Base-by-base conservation (phyloP, 2,329 filamentous ascomycete genomes). In the Trichoderma arundinaceum region DNA sequence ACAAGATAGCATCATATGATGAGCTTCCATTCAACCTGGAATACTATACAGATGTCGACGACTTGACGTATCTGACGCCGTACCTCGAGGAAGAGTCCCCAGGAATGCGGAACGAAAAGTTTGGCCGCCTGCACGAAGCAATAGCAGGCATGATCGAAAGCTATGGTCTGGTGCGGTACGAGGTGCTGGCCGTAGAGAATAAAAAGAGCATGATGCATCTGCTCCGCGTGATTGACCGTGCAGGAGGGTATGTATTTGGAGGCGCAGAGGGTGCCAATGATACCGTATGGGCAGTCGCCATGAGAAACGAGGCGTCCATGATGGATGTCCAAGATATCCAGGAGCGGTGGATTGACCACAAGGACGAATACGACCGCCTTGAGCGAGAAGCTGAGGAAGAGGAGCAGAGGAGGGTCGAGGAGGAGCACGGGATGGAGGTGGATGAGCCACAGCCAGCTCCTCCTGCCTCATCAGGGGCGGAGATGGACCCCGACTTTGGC, bases 41-140 rank as follows among this genome's bases (percentile, higher is more conserved):
- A 70, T 99, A 90, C 78, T 99, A 98, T 77, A 98, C 95, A 68
- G 94, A 99, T 77, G 94, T 98, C 7, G 94, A 99, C 77, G 93
- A 97, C 73, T 85, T 99, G 4, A 87, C 87, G 22, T 92, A 97
- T 71, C 84, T 99, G 12, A 85, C 95, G 0, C 92, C 93, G 1
- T 84, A 89, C 67, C 86, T 99, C 48, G 89, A 93, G 72, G 84
- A 86, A 28, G 95, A 99, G 77, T 90, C 90, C 1, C 88, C 92
- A 0, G 85, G 83, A 6, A 78, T 90, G 75, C 84, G 85, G 7
- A 88, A 86, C 70, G 83, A 86, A 19, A 97, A 96, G 74, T 98
- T 96, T 74, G 85, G 88, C 58, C 88, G 89, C 4, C 82, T 99
- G 35, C 97, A 98, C 76, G 87, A 90, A 70, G 94, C 94, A 0